Base-by-base conservation (phyloP, 2,329 filamentous ascomycete genomes). In the Stagonosporopsis rhizophila region DNA sequence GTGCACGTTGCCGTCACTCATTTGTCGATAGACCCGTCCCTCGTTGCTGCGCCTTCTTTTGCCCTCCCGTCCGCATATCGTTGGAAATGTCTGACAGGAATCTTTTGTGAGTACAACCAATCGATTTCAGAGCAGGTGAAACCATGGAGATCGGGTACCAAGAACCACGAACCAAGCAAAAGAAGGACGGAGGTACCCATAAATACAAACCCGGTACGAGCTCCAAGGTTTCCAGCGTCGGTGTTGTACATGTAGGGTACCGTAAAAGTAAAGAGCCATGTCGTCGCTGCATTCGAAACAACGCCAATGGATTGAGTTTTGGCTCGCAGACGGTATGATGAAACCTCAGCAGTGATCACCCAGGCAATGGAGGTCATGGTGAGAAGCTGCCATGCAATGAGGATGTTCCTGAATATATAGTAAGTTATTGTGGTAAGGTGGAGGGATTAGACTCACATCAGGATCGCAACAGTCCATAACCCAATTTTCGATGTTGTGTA, bases 181-280 rank as follows among this genome's bases (percentile, higher is more conserved):
- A 56, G 37, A 20, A 56, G 22, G 28, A 55, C 38, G 6, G 52
- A 55, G 25, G 14, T 49, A 12, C 23, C 52, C 52, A 55, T 55
- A 19, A 55, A 79, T 60, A 79, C 75, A 65, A 80, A 79, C 0
- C 75, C 78, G 23, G 79, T 69, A 56, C 79, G 79, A 25, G 76
- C 77, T 22, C 72, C 58, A 34, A 77, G 61, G 52, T 79, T 70
- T 1, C 68, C 76, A 45, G 78, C 62, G 42, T 78, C 77, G 1
- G 77, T 75, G 48, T 78, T 79, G 60, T 79, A 74, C 56, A 77
- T 69, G 50, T 78, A 79, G 2, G 76, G 76, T 25, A 77, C 78
- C 0, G 73, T 73, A 11, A 78, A 55, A 6, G 52, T 49, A 28
- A 55, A 55, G 6, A 55, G 32, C 52, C 52, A 55, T 8, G 52